phyloP scores from a whole-genome alignment of 257 asterid species.

The Cinchona pubescens region DNA sequence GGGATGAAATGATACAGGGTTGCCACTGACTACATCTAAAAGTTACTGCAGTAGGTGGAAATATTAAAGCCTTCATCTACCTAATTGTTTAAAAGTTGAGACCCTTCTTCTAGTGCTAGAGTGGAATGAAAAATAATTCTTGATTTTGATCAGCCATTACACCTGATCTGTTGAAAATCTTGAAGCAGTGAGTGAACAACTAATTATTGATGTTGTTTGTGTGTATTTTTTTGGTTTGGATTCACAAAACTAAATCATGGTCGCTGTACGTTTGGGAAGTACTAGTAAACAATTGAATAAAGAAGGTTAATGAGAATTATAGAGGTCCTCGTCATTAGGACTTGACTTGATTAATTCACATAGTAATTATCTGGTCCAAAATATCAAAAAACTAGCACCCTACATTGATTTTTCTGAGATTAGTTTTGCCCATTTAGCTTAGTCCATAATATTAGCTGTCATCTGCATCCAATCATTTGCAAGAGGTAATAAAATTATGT shows the following conservation, averaged over 20 bases:
- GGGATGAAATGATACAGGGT: neutral
- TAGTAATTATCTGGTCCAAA: neutral
- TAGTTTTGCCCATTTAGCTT: neutral
- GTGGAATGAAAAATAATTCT: neutral
- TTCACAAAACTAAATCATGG: neutral
- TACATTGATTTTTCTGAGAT: neutral
- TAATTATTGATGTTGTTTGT: neutral
- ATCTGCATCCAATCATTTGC: no score
- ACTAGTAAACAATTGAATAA: neutral
- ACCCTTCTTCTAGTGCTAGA: neutral
- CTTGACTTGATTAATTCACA: neutral
- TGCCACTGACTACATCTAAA: neutral
- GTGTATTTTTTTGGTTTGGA: neutral
- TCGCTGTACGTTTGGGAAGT: neutral
- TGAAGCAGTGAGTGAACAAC: neutral
- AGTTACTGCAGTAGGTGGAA: neutral
- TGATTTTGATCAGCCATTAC: neutral
- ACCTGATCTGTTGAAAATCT: neutral
- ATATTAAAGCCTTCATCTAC: neutral
- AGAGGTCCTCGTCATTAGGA: no score
- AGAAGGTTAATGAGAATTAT: neutral
- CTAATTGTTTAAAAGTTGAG: neutral
- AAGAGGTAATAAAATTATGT: neutral
- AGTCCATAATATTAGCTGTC: neutral
- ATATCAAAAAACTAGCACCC: neutral